A percentile compares a stretch with the other conserved stretches of the same genome.
These are phyloP conservation scores for Dalechampia spathulata DNA, from an alignment of 441 rosid genomes.

Conservation along the genomic window DNA sequence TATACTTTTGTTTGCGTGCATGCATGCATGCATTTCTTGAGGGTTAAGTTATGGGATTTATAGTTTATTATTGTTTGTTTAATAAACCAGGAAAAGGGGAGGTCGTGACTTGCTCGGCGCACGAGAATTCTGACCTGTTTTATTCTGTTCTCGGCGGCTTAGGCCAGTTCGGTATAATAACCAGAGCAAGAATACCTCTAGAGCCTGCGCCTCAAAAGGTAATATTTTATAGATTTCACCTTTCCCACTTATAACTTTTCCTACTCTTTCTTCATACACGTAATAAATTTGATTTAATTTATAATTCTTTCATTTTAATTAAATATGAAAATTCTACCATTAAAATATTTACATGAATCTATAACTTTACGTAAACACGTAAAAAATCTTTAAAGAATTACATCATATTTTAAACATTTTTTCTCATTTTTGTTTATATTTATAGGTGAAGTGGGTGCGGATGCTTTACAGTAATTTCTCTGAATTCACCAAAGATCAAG, in stretches of 20 bases:
- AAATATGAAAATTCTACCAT: too few relatives aligned
- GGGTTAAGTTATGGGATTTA: conserved; percentile 3
- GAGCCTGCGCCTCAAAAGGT: conserved; percentile 72
- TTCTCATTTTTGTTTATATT: too few relatives aligned
- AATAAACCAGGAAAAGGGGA: conserved; percentile 80
- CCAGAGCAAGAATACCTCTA: conserved; percentile 72
- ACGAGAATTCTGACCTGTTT: conserved; percentile 59
- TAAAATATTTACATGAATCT: too few relatives aligned
- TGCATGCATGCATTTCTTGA: conserved; percentile 14
- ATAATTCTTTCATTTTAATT: too few relatives aligned
- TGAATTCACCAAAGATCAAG: conserved; percentile 68
- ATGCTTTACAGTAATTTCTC: conserved; percentile 76
- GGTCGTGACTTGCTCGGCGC: conserved; percentile 51
- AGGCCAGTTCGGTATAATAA: conserved; percentile 91
- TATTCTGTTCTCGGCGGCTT: conserved; percentile 82
- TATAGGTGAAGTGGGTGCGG: conserved; percentile 84
- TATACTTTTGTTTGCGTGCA: conserved; percentile 36
- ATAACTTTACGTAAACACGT: too few relatives aligned
- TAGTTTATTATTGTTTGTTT: background rate
- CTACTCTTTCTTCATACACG: too few relatives aligned
- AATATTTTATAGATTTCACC: too few relatives aligned
- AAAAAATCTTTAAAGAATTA: too few relatives aligned
- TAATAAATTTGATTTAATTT: too few relatives aligned
- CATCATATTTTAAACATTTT: background rate
- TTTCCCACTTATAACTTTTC: too few relatives aligned